A percentile compares a stretch with the other conserved stretches of the same genome.
Evolutionary conservation across 306 rosid genomes (phyloP).

Genomic region (Dryas alaskensis): DNA sequence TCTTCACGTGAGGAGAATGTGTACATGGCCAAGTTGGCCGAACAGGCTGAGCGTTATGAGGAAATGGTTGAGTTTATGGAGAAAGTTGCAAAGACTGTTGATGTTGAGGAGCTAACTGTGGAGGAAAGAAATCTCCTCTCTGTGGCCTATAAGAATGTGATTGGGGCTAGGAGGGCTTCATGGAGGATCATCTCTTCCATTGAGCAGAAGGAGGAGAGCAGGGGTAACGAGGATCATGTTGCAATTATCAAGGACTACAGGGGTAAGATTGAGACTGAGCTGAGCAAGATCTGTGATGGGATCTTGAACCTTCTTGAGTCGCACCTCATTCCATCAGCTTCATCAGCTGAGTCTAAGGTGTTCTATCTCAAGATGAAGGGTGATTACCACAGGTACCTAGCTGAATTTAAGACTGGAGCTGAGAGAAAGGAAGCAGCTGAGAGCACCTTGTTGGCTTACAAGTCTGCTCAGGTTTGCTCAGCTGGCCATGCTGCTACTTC

Average conservation of each 20-base stretch:
- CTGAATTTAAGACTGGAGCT: constrained; percentile 81
- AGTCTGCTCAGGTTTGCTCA: constrained; percentile 79
- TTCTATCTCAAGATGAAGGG: constrained; percentile 96
- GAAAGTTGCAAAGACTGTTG: constrained; percentile 81
- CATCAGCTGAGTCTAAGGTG: constrained; percentile 74
- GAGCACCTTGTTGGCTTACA: constrained; percentile 90
- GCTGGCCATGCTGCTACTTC: neutral
- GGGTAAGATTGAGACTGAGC: constrained; percentile 74
- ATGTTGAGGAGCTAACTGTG: constrained; percentile 75
- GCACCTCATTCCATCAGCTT: constrained; percentile 82
- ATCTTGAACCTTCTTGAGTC: constrained; percentile 80
- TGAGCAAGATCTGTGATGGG: constrained; percentile 96
- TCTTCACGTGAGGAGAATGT: constrained; percentile 84
- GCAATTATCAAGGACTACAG: constrained; percentile 74
- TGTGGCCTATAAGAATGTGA: constrained; percentile 92
- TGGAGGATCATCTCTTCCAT: constrained; percentile 97
- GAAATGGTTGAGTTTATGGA: constrained; percentile 99
- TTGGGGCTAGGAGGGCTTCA: constrained; percentile 94
- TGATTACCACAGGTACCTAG: constrained; percentile 91
- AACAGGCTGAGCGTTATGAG: constrained; percentile 89
- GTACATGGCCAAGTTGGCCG: constrained; percentile 89
- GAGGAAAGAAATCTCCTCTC: constrained; percentile 93
- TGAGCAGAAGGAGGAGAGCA: constrained; percentile 95
- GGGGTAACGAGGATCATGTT: constrained; percentile 88
- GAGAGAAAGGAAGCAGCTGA: constrained; percentile 94